Conservation (phyloP, 805 yeast genomes). For the Monosporozyma servazzii region DNA sequence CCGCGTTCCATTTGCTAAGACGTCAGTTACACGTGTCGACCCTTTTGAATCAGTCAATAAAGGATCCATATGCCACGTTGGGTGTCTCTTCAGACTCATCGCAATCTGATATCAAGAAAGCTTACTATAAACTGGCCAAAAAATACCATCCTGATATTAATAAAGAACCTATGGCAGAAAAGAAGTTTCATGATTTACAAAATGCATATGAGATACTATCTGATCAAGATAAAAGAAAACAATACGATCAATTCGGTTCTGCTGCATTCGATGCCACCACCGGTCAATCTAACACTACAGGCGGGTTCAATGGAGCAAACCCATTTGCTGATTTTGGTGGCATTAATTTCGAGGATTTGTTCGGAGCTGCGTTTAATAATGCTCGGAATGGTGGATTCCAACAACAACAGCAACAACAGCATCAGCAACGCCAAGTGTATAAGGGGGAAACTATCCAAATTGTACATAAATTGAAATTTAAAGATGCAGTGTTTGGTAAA, state of each 20-base stretch:
- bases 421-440: slow-evolving; percentile 25
- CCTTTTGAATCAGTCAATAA: slow-evolving; percentile 12
- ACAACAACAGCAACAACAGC: slow-evolving; percentile 1
- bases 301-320: slow-evolving; percentile 30
- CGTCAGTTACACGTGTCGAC: slow-evolving; percentile 14
- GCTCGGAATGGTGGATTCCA: background rate
- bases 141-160: slow-evolving; percentile 95
- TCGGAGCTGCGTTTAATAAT: slow-evolving; percentile 41
- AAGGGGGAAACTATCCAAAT: slow-evolving; percentile 87
- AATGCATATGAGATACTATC: slow-evolving; percentile 88
- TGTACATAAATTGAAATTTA: slow-evolving; percentile 61
- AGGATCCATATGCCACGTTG: slow-evolving; percentile 76
- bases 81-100: slow-evolving; percentile 71
- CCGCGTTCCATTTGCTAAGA: too few species aligned
- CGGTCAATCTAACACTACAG: too few species aligned
- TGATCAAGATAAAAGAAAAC: slow-evolving; percentile 75
- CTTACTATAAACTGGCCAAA: slow-evolving; percentile 88
- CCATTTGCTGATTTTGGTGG: slow-evolving; percentile 37
- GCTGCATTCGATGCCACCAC: slow-evolving; percentile 52
- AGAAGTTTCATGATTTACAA: slow-evolving; percentile 84
- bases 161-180: slow-evolving; percentile 81
- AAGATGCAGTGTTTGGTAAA: slow-evolving; percentile 80
- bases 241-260: slow-evolving; percentile 87
- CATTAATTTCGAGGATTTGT: slow-evolving; percentile 54
- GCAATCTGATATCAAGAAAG: slow-evolving; percentile 82